Evolutionary conservation across 2,329 filamentous ascomycete species (phyloP), one percentile per base, ranked within the genome.

Genomic region (Pestalotiopsis sp.): DNA sequence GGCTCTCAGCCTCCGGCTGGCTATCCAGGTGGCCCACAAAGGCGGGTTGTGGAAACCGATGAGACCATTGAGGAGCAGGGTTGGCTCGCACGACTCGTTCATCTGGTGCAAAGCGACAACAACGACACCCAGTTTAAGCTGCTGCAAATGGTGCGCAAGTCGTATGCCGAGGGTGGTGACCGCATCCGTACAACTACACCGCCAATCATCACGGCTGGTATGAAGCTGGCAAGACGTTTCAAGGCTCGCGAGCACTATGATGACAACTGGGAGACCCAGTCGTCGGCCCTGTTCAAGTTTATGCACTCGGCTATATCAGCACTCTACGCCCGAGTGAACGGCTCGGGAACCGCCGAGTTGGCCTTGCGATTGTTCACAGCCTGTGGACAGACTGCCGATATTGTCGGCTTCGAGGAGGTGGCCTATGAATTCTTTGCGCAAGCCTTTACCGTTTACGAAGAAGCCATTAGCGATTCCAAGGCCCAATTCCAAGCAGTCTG

Each of bases 371-470:
- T 98, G 17, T 99, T 98, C 79, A 92, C 96, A 74, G 91, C 93
- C 57, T 97, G 94, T 76, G 96, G 96, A 25, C 95, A 98, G 82
- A 92, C 97, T 39, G 95, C 96, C 12, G 95, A 98, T 75, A 91
- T 96, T 80, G 93, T 91, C 12, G 93, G 92, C 2, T 97, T 97
- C 74, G 95, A 99, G 79, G 96, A 99, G 82, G 94, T 97, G 57
- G 93, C 94, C 12, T 99, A 99, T 79, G 96, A 99, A 78, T 99
- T 97, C 83, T 98, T 98, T 75, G 96, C 96, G 0, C 96, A 99
- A 80, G 95, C 96, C 0, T 99, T 99, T 75, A 98, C 95, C 0
- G 94, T 98, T 9, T 99, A 99, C 77, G 96, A 99, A 78, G 96
- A 99, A 80, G 92, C 94, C 0, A 93, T 99, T 72, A 96, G 94